phyloP scores from a whole-genome alignment of 352 stramenopile species.

The Pythium volutum region DNA sequence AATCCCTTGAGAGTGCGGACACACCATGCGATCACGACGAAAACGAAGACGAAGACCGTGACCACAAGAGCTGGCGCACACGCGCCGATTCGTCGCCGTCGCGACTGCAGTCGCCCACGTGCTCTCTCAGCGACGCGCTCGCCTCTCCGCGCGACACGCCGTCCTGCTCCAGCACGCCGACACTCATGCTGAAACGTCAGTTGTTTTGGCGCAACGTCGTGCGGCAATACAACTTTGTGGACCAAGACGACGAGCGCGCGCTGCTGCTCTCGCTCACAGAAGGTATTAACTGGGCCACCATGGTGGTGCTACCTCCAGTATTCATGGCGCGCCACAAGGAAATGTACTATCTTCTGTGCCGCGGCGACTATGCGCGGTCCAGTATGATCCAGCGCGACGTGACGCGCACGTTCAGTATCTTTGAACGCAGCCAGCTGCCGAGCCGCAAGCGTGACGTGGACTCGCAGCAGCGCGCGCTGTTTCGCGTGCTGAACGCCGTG shows the following conservation, averaged over 20 bases:
- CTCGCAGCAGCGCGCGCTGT: conserved; percentile 59
- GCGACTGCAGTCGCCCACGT: background rate
- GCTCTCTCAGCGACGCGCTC: background rate
- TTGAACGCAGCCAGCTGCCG: conserved; percentile 47
- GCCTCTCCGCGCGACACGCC: conserved; percentile 1
- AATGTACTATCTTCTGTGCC: conserved; percentile 68
- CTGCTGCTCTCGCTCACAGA: conserved; percentile 62
- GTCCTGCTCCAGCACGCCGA: background rate
- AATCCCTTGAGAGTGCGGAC: background rate
- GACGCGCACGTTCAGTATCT: conserved; percentile 85
- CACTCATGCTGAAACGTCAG: conserved; percentile 41
- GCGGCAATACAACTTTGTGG: conserved; percentile 76
- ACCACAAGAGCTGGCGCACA: conserved; percentile 21
- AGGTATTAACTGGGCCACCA: conserved; percentile 64
- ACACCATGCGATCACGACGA: background rate
- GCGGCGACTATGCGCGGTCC: conserved; percentile 63
- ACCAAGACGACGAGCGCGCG: conserved; percentile 51
- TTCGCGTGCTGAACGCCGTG: conserved; percentile 80
- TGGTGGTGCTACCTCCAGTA: conserved; percentile 38
- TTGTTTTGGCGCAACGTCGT: conserved; percentile 80
- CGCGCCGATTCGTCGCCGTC: conserved; percentile 16
- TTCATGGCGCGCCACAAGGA: conserved; percentile 74
- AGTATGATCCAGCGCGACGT: conserved; percentile 75
- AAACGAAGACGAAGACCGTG: conserved; percentile 23
- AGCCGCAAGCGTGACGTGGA: conserved; percentile 34